These are phyloP conservation scores for Aspergillus sclerotialis DNA, from an alignment of 2,329 filamentous ascomycete genomes.

Conservation along the genomic window DNA sequence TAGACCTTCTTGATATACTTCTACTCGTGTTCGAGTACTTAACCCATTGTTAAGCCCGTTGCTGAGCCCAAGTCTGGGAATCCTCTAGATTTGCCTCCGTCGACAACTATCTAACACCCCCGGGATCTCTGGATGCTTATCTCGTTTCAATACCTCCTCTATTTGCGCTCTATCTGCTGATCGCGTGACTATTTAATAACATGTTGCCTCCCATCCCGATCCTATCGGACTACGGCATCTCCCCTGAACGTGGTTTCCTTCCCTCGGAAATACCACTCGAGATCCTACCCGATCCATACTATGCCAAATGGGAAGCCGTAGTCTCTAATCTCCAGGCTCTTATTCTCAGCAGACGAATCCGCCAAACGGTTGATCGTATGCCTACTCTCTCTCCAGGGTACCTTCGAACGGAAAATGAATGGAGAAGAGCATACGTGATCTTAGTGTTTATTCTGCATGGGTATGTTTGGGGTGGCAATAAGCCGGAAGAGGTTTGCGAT, in stretches of 20 bases:
- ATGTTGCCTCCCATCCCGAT: conserved; percentile 42
- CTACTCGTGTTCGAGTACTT: no score
- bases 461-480: conserved; percentile 82
- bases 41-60: no score
- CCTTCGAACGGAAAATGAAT: conserved; percentile 78
- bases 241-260: conserved; percentile 70
- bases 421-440: conserved; percentile 78
- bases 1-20: no score
- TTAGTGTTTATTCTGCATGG: conserved; percentile 74
- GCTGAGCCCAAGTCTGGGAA: no score
- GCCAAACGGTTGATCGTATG: conserved; percentile 69
- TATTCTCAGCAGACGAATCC: conserved; percentile 76
- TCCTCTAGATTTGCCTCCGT: no score
- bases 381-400: conserved; percentile 77
- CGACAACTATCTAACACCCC: no score
- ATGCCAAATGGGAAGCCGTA: conserved; percentile 88
- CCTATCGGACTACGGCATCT: conserved; percentile 67
- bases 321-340: conserved; percentile 79
- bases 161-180: no score
- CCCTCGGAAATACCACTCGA: conserved; percentile 74
- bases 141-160: no score
- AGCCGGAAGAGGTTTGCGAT: conserved; percentile 58
- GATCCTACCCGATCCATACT: conserved; percentile 79
- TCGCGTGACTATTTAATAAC: conserved; percentile 2
- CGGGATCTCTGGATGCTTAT: no score